A percentile compares a stretch with the other conserved stretches of the same genome.
Evolutionary conservation across 1,284 basidiomycete species (phyloP).

Genomic region (Austroboletus novae-zelandiae): DNA sequence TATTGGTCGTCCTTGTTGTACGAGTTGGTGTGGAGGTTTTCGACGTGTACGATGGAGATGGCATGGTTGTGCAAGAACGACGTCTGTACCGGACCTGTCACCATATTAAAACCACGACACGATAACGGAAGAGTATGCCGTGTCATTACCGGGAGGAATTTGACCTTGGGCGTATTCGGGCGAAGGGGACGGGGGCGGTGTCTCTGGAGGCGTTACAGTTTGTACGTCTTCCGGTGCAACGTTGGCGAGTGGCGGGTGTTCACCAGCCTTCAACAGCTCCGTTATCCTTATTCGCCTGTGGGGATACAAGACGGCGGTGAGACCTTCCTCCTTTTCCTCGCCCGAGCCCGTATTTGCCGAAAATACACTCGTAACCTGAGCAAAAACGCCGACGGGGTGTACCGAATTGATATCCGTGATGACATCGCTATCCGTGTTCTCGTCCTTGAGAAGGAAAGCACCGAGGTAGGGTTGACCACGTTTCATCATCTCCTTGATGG

Average conservation of each 20-base stretch:
- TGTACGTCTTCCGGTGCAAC: conserved; percentile 42
- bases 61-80: conserved; percentile 89
- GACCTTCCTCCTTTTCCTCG: conserved; percentile 75
- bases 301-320: conserved; percentile 95
- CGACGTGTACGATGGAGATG: conserved; percentile 90
- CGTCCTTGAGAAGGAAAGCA: conserved; percentile 96
- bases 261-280: conserved; percentile 74
- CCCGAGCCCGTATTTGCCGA: conserved; percentile 62
- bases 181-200: conserved; percentile 43
- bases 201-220: conserved; percentile 51
- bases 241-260: conserved; percentile 47
- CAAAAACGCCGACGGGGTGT: conserved; percentile 94
- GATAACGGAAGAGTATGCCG: background rate
- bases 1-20: conserved; percentile 95
- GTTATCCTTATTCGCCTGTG: conserved; percentile 92
- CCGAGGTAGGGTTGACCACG: conserved; percentile 98
- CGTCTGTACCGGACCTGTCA: conserved; percentile 67
- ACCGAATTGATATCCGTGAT: conserved; percentile 89
- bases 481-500: conserved; percentile 95
- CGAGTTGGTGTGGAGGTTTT: conserved; percentile 78
- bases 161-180: conserved; percentile 29
- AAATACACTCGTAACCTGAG: conserved; percentile 96
- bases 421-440: conserved; percentile 89
- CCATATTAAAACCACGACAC: background rate
- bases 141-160: conserved; percentile 17